A percentile compares a stretch with the other conserved stretches of the same genome.
Evolutionary conservation across 306 rosid species (phyloP).

Genomic region (Vigna radiata): DNA sequence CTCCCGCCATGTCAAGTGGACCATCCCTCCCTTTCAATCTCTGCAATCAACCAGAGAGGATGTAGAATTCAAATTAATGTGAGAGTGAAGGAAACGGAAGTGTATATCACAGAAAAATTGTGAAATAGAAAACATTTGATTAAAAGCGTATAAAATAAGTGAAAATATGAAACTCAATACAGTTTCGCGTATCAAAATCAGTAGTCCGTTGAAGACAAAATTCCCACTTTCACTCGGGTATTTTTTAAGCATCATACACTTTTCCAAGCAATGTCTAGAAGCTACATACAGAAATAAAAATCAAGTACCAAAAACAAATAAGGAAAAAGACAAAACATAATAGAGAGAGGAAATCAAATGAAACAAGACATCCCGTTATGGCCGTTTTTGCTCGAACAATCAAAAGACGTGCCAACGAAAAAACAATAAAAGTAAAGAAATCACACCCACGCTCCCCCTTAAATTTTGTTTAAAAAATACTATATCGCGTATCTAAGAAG

Average conservation of each 20-base stretch:
- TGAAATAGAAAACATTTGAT: not conserved
- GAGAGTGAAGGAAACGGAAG: constrained; percentile 7
- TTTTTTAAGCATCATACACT: not conserved
- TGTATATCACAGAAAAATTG: not conserved
- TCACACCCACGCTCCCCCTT: too few species aligned
- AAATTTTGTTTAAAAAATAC: too few species aligned
- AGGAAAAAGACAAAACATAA: not conserved
- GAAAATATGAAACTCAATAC: constrained; percentile 22
- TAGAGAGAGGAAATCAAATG: not conserved
- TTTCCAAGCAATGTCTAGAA: constrained; percentile 23
- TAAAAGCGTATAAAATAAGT: not conserved
- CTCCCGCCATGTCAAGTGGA: constrained; percentile 49
- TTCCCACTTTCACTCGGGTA: constrained; percentile 13
- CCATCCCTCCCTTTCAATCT: constrained; percentile 68
- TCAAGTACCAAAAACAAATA: not conserved
- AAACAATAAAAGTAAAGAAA: too few species aligned
- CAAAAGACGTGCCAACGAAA: not conserved
- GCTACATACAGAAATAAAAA: not conserved
- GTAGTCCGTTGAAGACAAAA: not conserved
- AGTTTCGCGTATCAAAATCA: constrained; percentile 4
- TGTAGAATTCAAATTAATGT: constrained; percentile 11
- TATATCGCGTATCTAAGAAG: too few species aligned
- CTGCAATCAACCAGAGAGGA: constrained; percentile 50
- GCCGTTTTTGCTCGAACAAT: too few species aligned
- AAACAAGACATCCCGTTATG: not conserved